Evolutionary conservation across 805 yeast genomes (phyloP).

Genomic region (Starmerella potacharoeniae): DNA sequence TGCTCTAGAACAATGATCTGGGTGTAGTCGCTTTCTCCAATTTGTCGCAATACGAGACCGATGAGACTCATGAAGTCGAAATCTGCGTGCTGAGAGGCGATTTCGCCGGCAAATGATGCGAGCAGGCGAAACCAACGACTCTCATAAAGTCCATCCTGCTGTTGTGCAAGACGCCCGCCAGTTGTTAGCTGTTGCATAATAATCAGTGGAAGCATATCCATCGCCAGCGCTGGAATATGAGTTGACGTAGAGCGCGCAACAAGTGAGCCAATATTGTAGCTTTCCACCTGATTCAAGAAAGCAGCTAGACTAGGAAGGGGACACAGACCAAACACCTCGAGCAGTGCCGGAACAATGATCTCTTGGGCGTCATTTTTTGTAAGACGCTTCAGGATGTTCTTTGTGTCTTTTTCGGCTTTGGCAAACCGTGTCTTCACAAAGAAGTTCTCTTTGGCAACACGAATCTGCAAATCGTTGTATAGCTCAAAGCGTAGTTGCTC

Average conservation of each 20-base stretch:
- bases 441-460: conserved; percentile 7
- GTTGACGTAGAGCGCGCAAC: conserved; percentile 11
- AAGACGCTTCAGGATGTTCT: conserved; percentile 15
- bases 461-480: conserved; percentile 13
- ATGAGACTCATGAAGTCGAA: conserved; percentile 15
- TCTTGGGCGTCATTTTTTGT: conserved; percentile 14
- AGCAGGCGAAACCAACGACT: conserved; percentile 16
- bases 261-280: conserved; percentile 18
- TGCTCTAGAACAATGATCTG: conserved; percentile 11
- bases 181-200: conserved; percentile 18
- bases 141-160: conserved; percentile 16
- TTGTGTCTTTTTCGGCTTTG: conserved; percentile 15
- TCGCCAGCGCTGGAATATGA: conserved; percentile 9
- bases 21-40: conserved; percentile 6
- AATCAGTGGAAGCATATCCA: conserved; percentile 19
- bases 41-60: conserved; percentile 11
- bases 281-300: conserved; percentile 19
- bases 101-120: conserved; percentile 19
- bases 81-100: conserved; percentile 9
- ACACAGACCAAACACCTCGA: conserved; percentile 11
- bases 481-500: conserved; percentile 6
- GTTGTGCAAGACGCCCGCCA: conserved; percentile 12
- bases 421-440: conserved; percentile 15
- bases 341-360: conserved; percentile 14
- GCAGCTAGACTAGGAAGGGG: conserved; percentile 18